Percentiles rank a stretch among this genome's conserved stretches.
Conservation (phyloP, 331 rosid genomes). For the Malus hybrid region DNA sequence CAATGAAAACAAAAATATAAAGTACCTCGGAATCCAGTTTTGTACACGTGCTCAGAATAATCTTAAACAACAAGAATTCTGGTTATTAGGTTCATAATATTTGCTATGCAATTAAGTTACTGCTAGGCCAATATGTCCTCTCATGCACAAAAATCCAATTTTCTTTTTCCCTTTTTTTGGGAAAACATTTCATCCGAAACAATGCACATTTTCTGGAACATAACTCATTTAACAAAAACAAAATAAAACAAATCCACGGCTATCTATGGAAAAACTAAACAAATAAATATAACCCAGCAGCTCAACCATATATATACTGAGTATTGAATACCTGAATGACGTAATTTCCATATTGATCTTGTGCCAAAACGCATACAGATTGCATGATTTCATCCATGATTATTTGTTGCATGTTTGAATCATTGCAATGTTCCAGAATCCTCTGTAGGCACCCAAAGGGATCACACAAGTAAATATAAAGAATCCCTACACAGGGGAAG, state of each 20-base stretch:
- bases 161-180: neutral
- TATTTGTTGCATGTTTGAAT: conserved; percentile 60
- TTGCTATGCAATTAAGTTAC: neutral
- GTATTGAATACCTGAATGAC: conserved; percentile 72
- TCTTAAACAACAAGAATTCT: neutral
- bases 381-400: conserved; percentile 96
- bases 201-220: neutral
- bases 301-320: neutral
- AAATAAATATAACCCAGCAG: neutral
- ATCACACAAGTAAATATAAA: conserved; percentile 20
- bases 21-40: neutral
- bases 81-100: neutral
- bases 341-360: conserved; percentile 96
- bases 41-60: neutral
- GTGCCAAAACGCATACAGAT: conserved; percentile 79
- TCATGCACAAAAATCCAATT: neutral
- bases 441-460: conserved; percentile 56
- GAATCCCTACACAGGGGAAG: conserved; percentile 6
- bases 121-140: neutral
- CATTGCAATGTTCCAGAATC: conserved; percentile 88
- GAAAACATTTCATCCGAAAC: neutral
- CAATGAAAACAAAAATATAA: neutral
- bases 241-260: neutral
- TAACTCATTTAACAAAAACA: neutral
- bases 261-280: neutral